Percentiles rank a stretch among this genome's conserved stretches.
phyloP scores from a whole-genome alignment of 2,329 filamentous ascomycete species.

The Colletotrichum limetticola region DNA sequence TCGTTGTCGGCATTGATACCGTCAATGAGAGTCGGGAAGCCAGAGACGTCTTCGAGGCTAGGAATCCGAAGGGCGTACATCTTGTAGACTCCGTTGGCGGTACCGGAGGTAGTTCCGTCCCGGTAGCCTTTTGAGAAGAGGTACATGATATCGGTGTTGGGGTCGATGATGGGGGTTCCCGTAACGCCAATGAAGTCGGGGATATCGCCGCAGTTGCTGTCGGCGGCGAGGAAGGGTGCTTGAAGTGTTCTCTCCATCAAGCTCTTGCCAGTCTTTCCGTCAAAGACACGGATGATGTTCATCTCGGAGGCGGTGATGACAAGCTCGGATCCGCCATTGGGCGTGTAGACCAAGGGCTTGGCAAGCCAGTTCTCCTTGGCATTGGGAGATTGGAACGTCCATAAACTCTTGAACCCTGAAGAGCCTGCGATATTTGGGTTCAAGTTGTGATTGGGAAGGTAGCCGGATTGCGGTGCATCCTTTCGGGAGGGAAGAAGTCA shows the following conservation, averaged over 20 bases:
- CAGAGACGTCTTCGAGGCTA: slow-evolving; percentile 48
- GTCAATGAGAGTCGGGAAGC: slow-evolving; percentile 57
- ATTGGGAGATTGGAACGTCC: slow-evolving; percentile 45
- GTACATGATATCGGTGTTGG: slow-evolving; percentile 46
- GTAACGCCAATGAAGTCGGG: slow-evolving; percentile 50
- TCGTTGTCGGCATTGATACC: slow-evolving; percentile 57
- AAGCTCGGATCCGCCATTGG: slow-evolving; percentile 46
- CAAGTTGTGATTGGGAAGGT: slow-evolving; percentile 53
- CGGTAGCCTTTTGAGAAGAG: slow-evolving; percentile 50
- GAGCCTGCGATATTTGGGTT: slow-evolving; percentile 51
- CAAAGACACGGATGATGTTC: slow-evolving; percentile 51
- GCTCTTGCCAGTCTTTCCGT: slow-evolving; percentile 52
- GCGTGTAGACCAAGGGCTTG: slow-evolving; percentile 56
- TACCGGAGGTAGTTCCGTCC: slow-evolving; percentile 38
- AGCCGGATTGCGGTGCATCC: slow-evolving; percentile 49
- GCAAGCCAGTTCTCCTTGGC: slow-evolving; percentile 39
- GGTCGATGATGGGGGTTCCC: slow-evolving; percentile 50
- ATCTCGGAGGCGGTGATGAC: slow-evolving; percentile 51
- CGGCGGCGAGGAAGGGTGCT: slow-evolving; percentile 50
- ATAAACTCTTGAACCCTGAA: slow-evolving; percentile 41
- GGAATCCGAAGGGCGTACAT: slow-evolving; percentile 52
- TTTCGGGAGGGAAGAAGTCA: not conserved
- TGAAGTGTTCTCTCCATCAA: slow-evolving; percentile 49
- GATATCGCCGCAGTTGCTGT: slow-evolving; percentile 53
- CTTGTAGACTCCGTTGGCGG: slow-evolving; percentile 50